Percentiles rank a stretch among this genome's conserved stretches.
Evolutionary conservation across 2,329 filamentous ascomycete genomes (phyloP).

Genomic region (Alternaria arbusti): DNA sequence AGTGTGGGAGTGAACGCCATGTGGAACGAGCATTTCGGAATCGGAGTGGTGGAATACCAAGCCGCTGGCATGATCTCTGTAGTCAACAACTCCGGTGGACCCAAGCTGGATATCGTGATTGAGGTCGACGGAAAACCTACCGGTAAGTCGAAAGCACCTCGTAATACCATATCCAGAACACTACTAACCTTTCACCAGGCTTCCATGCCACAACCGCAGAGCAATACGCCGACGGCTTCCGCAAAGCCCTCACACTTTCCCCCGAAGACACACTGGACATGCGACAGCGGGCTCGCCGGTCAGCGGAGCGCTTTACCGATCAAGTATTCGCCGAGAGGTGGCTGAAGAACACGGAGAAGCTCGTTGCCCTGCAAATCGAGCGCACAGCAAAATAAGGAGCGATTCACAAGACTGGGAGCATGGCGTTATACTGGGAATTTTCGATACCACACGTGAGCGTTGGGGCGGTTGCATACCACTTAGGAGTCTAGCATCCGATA

Average conservation of each 20-base stretch:
- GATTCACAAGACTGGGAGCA: neutral
- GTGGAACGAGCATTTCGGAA: constrained; percentile 99
- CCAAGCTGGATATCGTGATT: constrained; percentile 90
- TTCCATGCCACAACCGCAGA: constrained; percentile 81
- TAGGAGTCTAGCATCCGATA: neutral
- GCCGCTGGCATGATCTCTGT: constrained; percentile 92
- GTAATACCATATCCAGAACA: neutral
- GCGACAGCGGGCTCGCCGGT: constrained; percentile 75
- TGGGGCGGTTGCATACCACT: constrained; percentile 3
- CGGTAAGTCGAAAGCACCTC: constrained; percentile 55
- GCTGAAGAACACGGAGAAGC: constrained; percentile 73
- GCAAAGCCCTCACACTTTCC: constrained; percentile 73
- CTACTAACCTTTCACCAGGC: constrained; percentile 56
- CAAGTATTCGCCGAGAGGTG: constrained; percentile 82
- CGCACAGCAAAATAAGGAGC: constrained; percentile 15
- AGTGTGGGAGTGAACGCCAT: constrained; percentile 95
- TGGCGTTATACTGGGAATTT: neutral
- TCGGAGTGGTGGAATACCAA: constrained; percentile 97
- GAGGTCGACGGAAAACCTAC: constrained; percentile 79
- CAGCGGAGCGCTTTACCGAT: constrained; percentile 85
- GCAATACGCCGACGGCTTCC: constrained; percentile 83
- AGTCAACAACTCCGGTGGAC: constrained; percentile 91
- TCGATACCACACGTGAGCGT: constrained; percentile 16
- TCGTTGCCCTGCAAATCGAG: constrained; percentile 61
- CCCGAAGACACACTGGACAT: constrained; percentile 72